These are phyloP conservation scores for Acer negundo DNA, from an alignment of 345 rosid genomes.

Conservation along the genomic window DNA sequence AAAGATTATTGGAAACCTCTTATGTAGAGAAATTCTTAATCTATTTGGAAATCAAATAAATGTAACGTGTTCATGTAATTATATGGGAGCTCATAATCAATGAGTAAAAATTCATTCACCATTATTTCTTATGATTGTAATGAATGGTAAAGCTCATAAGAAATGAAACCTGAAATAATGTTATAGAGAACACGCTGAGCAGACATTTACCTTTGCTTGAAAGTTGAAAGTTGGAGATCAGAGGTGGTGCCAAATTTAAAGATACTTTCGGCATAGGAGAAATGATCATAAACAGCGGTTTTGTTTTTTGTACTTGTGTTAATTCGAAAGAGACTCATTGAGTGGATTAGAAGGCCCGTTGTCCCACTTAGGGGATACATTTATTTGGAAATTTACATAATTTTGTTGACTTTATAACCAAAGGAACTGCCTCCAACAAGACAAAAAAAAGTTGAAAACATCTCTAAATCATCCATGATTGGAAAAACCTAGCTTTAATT, in stretches of 20 bases:
- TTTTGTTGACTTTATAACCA: constrained; percentile 16
- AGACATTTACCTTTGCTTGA: background rate
- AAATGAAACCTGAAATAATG: background rate
- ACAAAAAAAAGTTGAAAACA: background rate
- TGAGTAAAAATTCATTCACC: background rate
- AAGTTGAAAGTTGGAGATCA: background rate
- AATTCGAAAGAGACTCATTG: constrained; percentile 5
- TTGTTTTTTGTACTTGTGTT: constrained; percentile 8
- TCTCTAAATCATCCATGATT: background rate
- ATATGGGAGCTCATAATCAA: background rate
- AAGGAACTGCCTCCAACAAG: background rate
- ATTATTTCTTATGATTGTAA: background rate
- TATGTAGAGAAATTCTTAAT: no score
- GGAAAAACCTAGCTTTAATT: constrained; percentile 10
- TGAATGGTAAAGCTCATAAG: background rate
- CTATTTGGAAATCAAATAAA: no score
- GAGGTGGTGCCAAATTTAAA: no score
- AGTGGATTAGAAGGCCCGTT: constrained; percentile 20
- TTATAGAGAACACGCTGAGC: background rate
- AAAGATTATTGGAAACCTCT: no score
- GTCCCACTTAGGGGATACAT: constrained; percentile 36
- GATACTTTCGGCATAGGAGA: constrained; percentile 16
- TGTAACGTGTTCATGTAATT: background rate
- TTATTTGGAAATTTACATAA: constrained; percentile 7
- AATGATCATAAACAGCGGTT: background rate